Conservation (phyloP, 2,329 filamentous ascomycete genomes). For the Penicillium sp. region DNA sequence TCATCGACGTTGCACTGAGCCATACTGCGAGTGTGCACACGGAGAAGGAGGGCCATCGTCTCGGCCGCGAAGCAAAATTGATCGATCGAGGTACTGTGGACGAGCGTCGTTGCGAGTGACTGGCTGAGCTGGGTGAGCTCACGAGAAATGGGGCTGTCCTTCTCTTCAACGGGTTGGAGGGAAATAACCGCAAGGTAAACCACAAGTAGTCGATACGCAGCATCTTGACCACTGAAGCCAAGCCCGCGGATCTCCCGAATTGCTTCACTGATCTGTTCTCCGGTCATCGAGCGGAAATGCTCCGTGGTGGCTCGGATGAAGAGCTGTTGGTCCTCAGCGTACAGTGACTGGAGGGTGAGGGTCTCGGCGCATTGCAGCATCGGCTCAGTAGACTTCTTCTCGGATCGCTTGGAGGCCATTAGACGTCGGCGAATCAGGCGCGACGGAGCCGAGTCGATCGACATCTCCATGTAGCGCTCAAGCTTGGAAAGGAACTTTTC, state of each 20-base stretch:
- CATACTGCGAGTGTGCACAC: slow-evolving; percentile 46
- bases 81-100: slow-evolving; percentile 39
- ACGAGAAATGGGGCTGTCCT: slow-evolving; percentile 40
- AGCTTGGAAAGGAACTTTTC: slow-evolving; percentile 43
- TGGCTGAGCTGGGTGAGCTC: slow-evolving; percentile 45
- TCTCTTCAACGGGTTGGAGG: slow-evolving; percentile 42
- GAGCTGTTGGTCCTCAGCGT: slow-evolving; percentile 43
- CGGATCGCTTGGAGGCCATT: slow-evolving; percentile 35
- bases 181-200: slow-evolving; percentile 41
- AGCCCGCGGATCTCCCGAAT: slow-evolving; percentile 38
- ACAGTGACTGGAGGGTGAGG: slow-evolving; percentile 42
- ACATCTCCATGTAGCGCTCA: slow-evolving; percentile 40
- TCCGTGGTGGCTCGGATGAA: slow-evolving; percentile 42
- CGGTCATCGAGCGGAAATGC: slow-evolving; percentile 40
- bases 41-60: slow-evolving; percentile 45
- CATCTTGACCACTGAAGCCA: slow-evolving; percentile 35
- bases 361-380: slow-evolving; percentile 41
- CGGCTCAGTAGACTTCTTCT: slow-evolving; percentile 34
- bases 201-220: slow-evolving; percentile 41
- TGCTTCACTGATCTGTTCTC: slow-evolving; percentile 34
- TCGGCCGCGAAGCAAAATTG: slow-evolving; percentile 47
- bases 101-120: slow-evolving; percentile 37
- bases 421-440: slow-evolving; percentile 41
- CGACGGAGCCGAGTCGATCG: slow-evolving; percentile 36
- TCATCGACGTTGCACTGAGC: slow-evolving; percentile 52